These are phyloP conservation scores for Talaromyces amestolkiae DNA, from an alignment of 2,329 filamentous ascomycete species.

Conservation along the genomic window DNA sequence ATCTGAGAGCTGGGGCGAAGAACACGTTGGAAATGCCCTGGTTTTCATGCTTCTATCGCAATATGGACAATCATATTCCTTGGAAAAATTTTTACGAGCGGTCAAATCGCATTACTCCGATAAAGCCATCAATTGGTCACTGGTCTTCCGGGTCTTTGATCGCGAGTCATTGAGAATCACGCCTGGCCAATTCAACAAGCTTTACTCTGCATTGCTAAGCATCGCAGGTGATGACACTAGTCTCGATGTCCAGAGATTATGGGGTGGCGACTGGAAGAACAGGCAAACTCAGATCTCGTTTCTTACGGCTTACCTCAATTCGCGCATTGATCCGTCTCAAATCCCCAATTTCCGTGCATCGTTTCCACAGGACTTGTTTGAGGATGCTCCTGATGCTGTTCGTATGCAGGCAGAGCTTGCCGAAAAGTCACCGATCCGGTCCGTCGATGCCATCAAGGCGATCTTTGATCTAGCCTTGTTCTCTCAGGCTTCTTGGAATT, in stretches of 20 bases:
- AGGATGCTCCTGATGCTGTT: slow-evolving; percentile 58
- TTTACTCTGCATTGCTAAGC: slow-evolving; percentile 76
- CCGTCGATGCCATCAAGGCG: slow-evolving; percentile 73
- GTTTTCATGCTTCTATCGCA: slow-evolving; percentile 66
- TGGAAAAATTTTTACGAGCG: slow-evolving; percentile 64
- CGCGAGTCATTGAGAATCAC: slow-evolving; percentile 73
- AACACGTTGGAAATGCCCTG: slow-evolving; percentile 77
- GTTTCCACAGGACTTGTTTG: slow-evolving; percentile 66
- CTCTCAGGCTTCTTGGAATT: slow-evolving; percentile 56
- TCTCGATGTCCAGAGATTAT: slow-evolving; percentile 83
- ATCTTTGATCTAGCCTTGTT: slow-evolving; percentile 63
- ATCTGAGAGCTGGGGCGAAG: slow-evolving; percentile 67
- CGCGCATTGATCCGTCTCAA: slow-evolving; percentile 75
- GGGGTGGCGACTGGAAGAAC: slow-evolving; percentile 86
- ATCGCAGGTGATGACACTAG: slow-evolving; percentile 61
- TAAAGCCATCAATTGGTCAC: slow-evolving; percentile 61
- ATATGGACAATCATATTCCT: slow-evolving; percentile 63
- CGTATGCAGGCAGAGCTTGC: slow-evolving; percentile 63
- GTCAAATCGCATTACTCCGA: slow-evolving; percentile 56
- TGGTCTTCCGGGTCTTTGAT: slow-evolving; percentile 77
- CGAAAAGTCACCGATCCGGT: slow-evolving; percentile 82
- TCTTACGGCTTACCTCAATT: slow-evolving; percentile 78
- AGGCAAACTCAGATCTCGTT: slow-evolving; percentile 91
- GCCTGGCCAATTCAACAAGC: slow-evolving; percentile 71
- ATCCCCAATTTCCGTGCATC: slow-evolving; percentile 79